Conservation (phyloP, 1,284 basidiomycete genomes). For the Sporisorium scitamineum region DNA sequence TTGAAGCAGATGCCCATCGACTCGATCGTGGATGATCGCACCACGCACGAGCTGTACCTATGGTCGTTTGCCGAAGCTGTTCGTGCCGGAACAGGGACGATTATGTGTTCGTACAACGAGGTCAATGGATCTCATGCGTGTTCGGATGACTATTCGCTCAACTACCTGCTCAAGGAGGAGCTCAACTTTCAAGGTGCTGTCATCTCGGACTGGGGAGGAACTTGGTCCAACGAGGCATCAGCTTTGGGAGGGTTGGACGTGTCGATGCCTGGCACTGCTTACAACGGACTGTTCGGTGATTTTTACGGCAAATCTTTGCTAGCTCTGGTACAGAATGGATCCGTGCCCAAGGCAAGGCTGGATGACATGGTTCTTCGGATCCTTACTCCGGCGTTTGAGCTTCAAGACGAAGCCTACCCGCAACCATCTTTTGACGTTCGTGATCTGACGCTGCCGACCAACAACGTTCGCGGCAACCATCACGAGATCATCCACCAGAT, state of each 20-base stretch:
- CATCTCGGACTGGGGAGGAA: conserved; percentile 69
- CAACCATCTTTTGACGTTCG: conserved; percentile 48
- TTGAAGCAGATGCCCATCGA: conserved; percentile 70
- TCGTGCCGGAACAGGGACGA: conserved; percentile 69
- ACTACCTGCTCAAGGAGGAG: conserved; percentile 78
- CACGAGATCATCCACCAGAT: conserved; percentile 53
- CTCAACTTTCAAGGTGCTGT: conserved; percentile 82
- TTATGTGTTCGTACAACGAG: conserved; percentile 71
- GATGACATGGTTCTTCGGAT: conserved; percentile 70
- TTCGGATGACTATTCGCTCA: conserved; percentile 77
- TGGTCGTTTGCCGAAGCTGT: conserved; percentile 72
- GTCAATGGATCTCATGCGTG: conserved; percentile 79
- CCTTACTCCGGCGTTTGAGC: conserved; percentile 58
- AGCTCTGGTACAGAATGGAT: conserved; percentile 77
- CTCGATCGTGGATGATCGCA: conserved; percentile 81
- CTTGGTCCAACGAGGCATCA: conserved; percentile 63
- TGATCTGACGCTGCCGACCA: conserved; percentile 30
- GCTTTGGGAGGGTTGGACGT: conserved; percentile 77
- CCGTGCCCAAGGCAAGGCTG: conserved; percentile 75
- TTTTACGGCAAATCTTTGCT: conserved; percentile 73
- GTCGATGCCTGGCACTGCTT: conserved; percentile 69
- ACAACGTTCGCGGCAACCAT: conserved; percentile 57
- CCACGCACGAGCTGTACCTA: conserved; percentile 73
- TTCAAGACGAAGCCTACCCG: conserved; percentile 44
- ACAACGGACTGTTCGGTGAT: conserved; percentile 37